Conservation (phyloP, 345 rosid species). For the Eucalyptus cladocalyx region DNA sequence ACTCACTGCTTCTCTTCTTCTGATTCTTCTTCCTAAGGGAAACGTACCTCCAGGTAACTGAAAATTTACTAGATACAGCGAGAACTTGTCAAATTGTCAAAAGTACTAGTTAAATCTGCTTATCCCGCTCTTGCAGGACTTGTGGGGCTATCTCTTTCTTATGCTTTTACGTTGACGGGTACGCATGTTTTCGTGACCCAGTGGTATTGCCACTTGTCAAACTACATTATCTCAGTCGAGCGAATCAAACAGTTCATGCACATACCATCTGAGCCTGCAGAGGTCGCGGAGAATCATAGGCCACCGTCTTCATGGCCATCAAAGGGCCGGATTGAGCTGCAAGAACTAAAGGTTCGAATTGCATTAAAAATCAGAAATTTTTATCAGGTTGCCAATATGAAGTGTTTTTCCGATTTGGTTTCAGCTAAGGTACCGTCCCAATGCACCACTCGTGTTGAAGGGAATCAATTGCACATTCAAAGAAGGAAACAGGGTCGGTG, state of each 20-base stretch:
- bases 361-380: background rate
- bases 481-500: conserved; percentile 69
- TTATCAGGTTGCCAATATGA: background rate
- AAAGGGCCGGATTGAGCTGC: conserved; percentile 55
- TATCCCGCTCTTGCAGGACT: conserved; percentile 23
- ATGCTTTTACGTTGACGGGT: conserved; percentile 42
- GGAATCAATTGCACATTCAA: conserved; percentile 68
- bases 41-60: conserved; percentile 35
- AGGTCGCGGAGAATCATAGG: conserved; percentile 35
- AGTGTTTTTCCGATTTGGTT: background rate
- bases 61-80: background rate
- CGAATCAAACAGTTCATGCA: conserved; percentile 65
- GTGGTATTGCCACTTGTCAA: conserved; percentile 53
- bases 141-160: conserved; percentile 69
- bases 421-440: conserved; percentile 58
- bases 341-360: conserved; percentile 39
- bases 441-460: conserved; percentile 54
- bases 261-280: conserved; percentile 49
- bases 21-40: conserved; percentile 58
- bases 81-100: background rate
- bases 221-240: conserved; percentile 60
- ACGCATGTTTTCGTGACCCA: conserved; percentile 40
- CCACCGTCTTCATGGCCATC: conserved; percentile 64
- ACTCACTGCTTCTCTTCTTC: conserved; percentile 64
- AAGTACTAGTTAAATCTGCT: background rate